Conservation (phyloP, 257 asterid species). For the Solanum piurae region DNA sequence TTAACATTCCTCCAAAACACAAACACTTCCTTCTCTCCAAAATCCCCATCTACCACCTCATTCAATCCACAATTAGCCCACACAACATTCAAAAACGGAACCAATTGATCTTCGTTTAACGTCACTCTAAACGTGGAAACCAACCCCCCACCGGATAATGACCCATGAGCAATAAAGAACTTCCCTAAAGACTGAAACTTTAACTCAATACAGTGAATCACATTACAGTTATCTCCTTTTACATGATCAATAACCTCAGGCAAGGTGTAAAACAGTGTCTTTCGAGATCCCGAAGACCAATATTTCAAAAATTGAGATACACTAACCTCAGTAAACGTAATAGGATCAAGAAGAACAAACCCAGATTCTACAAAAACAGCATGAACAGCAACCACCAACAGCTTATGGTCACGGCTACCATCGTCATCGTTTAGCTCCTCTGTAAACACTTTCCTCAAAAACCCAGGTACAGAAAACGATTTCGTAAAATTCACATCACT, state of each 20-base stretch:
- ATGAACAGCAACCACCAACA: constrained; percentile 60
- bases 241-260: constrained; percentile 21
- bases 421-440: constrained; percentile 40
- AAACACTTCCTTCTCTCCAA: constrained; percentile 53
- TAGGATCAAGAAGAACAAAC: constrained; percentile 48
- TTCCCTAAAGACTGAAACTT: constrained; percentile 64
- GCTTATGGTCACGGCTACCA: constrained; percentile 38
- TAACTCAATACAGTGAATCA: constrained; percentile 20
- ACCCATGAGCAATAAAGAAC: constrained; percentile 50
- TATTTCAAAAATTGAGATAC: constrained; percentile 22
- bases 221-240: not conserved
- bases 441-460: constrained; percentile 62
- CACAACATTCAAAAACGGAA: constrained; percentile 58
- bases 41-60: constrained; percentile 11
- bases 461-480: constrained; percentile 73
- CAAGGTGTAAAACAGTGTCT: constrained; percentile 52
- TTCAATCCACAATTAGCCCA: constrained; percentile 68
- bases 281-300: constrained; percentile 30
- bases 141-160: constrained; percentile 17
- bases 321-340: constrained; percentile 11
- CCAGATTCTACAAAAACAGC: constrained; percentile 80
- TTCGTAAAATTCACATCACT: constrained; percentile 17
- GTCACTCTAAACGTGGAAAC: constrained; percentile 17
- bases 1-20: constrained; percentile 66
- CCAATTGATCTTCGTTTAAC: constrained; percentile 48